These are phyloP conservation scores for Ehretia macrophylla DNA, from an alignment of 257 asterid species.

Conservation along the genomic window DNA sequence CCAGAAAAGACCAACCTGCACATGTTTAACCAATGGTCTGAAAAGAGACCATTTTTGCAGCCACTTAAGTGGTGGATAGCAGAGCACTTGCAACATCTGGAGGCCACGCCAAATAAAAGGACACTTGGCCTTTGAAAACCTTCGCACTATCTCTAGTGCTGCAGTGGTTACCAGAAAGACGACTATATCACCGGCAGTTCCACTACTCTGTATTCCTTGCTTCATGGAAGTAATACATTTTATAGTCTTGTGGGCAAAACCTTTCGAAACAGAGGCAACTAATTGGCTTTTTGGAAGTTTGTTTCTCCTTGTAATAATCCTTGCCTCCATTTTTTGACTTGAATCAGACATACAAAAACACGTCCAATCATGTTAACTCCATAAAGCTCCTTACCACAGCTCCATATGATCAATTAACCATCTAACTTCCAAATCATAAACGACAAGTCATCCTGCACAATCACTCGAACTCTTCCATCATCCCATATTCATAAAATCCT, in stretches of 20 bases:
- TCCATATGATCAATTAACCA: background rate
- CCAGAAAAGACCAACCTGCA: constrained; percentile 28
- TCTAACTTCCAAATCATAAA: no score
- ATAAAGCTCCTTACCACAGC: constrained; percentile 4
- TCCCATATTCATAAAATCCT: no score
- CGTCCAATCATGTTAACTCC: constrained; percentile 15
- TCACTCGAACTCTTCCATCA: no score
- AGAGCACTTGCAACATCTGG: constrained; percentile 37
- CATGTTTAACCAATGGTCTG: constrained; percentile 21
- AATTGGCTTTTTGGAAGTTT: constrained; percentile 23
- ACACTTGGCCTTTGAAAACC: constrained; percentile 37
- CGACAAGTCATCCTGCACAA: no score
- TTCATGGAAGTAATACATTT: constrained; percentile 26
- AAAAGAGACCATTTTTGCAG: constrained; percentile 37
- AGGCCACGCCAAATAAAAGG: constrained; percentile 41
- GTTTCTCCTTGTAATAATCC: constrained; percentile 12
- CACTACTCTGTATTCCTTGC: constrained; percentile 19
- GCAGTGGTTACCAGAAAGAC: constrained; percentile 34
- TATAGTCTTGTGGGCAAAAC: constrained; percentile 26
- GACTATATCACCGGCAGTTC: constrained; percentile 22
- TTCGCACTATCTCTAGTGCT: constrained; percentile 33
- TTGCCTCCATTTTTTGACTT: constrained; percentile 16
- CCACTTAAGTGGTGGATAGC: constrained; percentile 39
- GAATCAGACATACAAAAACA: constrained; percentile 11
- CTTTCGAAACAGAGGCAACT: constrained; percentile 28